Evolutionary conservation across 2,329 filamentous ascomycete genomes (phyloP).

Genomic region (Decorospora gaudefroyi): DNA sequence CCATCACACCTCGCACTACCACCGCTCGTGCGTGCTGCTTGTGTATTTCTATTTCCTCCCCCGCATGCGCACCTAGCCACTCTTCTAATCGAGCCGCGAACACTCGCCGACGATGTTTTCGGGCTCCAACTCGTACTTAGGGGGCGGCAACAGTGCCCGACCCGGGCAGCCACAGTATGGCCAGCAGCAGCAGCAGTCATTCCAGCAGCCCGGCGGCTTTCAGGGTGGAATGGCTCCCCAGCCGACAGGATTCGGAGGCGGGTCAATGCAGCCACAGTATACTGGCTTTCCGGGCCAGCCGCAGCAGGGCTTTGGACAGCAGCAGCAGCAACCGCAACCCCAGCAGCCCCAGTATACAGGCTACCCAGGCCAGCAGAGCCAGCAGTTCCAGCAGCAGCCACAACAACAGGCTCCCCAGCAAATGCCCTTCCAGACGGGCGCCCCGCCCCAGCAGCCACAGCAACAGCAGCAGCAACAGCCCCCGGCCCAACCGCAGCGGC

Average conservation of each 20-base stretch:
- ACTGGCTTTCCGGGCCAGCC: conserved; percentile 55
- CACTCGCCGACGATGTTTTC: conserved; percentile 73
- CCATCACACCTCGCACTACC: conserved; percentile 28
- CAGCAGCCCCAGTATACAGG: conserved; percentile 54
- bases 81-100: conserved; percentile 26
- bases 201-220: conserved; percentile 62
- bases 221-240: conserved; percentile 53
- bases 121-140: conserved; percentile 82
- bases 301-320: conserved; percentile 55
- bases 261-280: conserved; percentile 56
- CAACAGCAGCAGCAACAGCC: conserved; percentile 65
- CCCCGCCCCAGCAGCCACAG: conserved; percentile 59
- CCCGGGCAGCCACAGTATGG: conserved; percentile 61
- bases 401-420: conserved; percentile 60
- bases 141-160: conserved; percentile 74
- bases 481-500: conserved; percentile 52
- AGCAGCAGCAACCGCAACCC: conserved; percentile 51
- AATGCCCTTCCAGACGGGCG: conserved; percentile 47
- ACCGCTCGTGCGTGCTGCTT: conserved; percentile 23
- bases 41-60: conserved; percentile 13
- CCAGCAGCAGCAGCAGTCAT: conserved; percentile 55
- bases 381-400: conserved; percentile 56
- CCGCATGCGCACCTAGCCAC: conserved; percentile 29
- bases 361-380: conserved; percentile 51
- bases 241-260: conserved; percentile 58